Evolutionary conservation across 176 grass and related monocot genomes (phyloP).

Genomic region (Oropetium thomaeum): DNA sequence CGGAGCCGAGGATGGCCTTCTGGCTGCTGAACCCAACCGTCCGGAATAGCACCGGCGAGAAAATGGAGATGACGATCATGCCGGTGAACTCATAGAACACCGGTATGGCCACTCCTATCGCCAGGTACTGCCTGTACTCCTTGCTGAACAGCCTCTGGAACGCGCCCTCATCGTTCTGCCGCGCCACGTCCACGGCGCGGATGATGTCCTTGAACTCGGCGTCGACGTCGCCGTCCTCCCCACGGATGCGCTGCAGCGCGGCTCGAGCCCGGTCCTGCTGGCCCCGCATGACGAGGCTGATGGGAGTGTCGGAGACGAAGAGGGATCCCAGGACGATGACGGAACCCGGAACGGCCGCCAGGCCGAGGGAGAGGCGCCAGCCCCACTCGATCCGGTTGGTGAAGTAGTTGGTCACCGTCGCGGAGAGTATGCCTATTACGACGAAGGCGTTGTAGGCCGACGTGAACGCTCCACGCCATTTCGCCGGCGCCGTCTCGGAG

Average conservation of each 20-base stretch:
- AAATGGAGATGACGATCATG: constrained; percentile 47
- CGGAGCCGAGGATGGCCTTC: constrained; percentile 40
- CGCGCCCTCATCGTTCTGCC: constrained; percentile 43
- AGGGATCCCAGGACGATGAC: constrained; percentile 44
- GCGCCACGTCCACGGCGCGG: constrained; percentile 22
- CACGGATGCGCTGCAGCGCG: constrained; percentile 48
- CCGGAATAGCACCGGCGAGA: constrained; percentile 60
- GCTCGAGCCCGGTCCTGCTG: constrained; percentile 35
- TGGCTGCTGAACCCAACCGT: constrained; percentile 61
- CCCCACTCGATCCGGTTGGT: constrained; percentile 52
- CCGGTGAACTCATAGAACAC: constrained; percentile 64
- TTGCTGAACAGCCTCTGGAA: constrained; percentile 39
- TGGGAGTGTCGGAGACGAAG: constrained; percentile 55
- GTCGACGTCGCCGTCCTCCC: constrained; percentile 24
- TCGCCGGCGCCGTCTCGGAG: constrained; percentile 62
- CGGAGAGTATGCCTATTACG: constrained; percentile 44
- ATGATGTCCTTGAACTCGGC: constrained; percentile 58
- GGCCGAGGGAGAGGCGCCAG: constrained; percentile 67
- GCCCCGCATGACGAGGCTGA: constrained; percentile 55
- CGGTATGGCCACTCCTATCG: constrained; percentile 57
- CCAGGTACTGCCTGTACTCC: constrained; percentile 50
- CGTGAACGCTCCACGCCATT: constrained; percentile 78
- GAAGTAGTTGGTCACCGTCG: constrained; percentile 67
- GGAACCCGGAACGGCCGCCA: constrained; percentile 45
- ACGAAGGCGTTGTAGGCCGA: constrained; percentile 67